Percentiles rank a stretch among this genome's conserved stretches.
phyloP scores from a whole-genome alignment of 345 rosid genomes.

The Streptanthus diversifolius region DNA sequence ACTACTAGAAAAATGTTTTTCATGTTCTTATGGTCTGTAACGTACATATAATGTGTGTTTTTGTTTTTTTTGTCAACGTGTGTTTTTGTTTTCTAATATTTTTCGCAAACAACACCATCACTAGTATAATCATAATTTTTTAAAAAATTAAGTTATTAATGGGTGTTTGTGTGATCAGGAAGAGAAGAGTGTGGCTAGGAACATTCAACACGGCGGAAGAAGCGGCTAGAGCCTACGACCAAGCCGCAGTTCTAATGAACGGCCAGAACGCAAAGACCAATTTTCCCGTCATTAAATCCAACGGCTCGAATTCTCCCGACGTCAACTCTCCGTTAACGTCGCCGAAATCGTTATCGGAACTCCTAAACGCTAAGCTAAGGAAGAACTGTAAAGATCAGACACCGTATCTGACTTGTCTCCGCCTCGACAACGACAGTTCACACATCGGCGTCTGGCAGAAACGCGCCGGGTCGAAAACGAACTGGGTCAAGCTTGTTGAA shows the following conservation, averaged over 20 bases:
- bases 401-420: constrained; percentile 65
- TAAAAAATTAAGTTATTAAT: neutral
- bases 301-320: constrained; percentile 2
- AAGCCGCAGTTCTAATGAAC: constrained; percentile 66
- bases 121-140: neutral
- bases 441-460: constrained; percentile 82
- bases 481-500: constrained; percentile 73
- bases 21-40: neutral
- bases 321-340: constrained; percentile 29
- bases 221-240: constrained; percentile 70
- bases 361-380: constrained; percentile 52
- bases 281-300: constrained; percentile 42
- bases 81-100: neutral
- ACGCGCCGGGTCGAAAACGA: constrained; percentile 53
- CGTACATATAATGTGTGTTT: neutral
- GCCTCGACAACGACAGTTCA: constrained; percentile 62
- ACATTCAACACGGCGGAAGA: constrained; percentile 78
- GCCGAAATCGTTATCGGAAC: constrained; percentile 45
- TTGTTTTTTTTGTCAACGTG: neutral
- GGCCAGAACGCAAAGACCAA: constrained; percentile 74
- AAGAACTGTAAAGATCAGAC: constrained; percentile 53
- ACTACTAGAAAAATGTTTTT: neutral
- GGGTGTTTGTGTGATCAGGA: constrained; percentile 35
- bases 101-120: neutral
- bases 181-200: constrained; percentile 80